Evolutionary conservation across 2,329 filamentous ascomycete species (phyloP).

Genomic region (Colletotrichum higginsianum): DNA sequence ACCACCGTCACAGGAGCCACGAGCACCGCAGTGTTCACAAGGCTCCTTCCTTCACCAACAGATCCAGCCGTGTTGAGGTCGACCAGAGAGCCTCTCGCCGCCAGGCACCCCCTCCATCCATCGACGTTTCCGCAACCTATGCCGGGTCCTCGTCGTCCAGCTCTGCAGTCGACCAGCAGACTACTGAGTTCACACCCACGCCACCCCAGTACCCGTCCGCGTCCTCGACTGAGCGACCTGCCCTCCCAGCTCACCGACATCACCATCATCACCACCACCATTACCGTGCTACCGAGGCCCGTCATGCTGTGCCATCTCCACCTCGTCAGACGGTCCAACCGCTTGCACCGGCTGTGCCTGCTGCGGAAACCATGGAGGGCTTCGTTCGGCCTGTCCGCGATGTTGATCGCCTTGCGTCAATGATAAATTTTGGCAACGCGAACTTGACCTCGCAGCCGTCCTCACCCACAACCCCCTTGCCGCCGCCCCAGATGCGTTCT

Average conservation of each 20-base stretch:
- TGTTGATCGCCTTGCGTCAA: conserved; percentile 85
- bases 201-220: conserved; percentile 74
- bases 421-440: conserved; percentile 78
- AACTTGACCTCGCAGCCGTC: conserved; percentile 90
- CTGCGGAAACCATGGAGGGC: conserved; percentile 76
- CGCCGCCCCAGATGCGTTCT: conserved; percentile 74
- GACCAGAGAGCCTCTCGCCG: conserved; percentile 78
- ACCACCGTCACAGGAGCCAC: conserved; percentile 65
- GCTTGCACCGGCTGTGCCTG: conserved; percentile 75
- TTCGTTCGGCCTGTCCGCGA: conserved; percentile 88
- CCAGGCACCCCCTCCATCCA: conserved; percentile 84
- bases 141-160: conserved; percentile 59
- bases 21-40: conserved; percentile 65
- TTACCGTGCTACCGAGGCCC: conserved; percentile 66
- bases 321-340: conserved; percentile 73
- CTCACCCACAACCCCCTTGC: conserved; percentile 88
- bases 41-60: conserved; percentile 67
- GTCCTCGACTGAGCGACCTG: conserved; percentile 80
- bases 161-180: conserved; percentile 54
- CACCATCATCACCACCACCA: conserved; percentile 68
- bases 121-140: conserved; percentile 64
- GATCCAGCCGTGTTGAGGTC: conserved; percentile 67
- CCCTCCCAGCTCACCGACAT: conserved; percentile 66
- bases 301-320: conserved; percentile 64
- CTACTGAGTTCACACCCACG: conserved; percentile 70